Conservation (phyloP, 306 rosid species). For the Hippophae gyantsensis region DNA sequence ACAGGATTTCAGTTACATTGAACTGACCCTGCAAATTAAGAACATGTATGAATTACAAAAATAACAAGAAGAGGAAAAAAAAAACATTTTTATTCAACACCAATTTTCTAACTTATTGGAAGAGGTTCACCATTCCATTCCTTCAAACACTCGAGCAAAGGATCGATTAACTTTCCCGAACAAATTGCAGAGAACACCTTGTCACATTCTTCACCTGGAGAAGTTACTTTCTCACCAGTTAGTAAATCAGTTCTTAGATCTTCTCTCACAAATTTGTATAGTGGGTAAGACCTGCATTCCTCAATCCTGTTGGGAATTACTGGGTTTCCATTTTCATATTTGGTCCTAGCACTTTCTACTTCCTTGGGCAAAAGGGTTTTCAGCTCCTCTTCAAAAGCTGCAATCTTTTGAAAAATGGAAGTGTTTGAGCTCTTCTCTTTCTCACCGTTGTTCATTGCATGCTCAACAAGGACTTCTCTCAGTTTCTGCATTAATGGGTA, state of each 20-base stretch:
- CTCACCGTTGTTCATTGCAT: constrained; percentile 60
- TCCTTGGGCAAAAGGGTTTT: constrained; percentile 55
- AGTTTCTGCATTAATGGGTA: constrained; percentile 76
- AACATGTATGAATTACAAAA: too few relatives aligned
- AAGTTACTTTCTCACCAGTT: constrained; percentile 63
- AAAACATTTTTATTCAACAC: too few relatives aligned
- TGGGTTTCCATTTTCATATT: constrained; percentile 55
- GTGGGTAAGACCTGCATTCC: constrained; percentile 76
- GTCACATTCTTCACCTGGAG: constrained; percentile 88
- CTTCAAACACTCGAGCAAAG: constrained; percentile 61
- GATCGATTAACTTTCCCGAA: constrained; percentile 62
- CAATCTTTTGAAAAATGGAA: constrained; percentile 72
- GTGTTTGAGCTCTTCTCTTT: constrained; percentile 38
- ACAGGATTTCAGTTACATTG: too few relatives aligned
- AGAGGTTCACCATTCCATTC: constrained; percentile 93
- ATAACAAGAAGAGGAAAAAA: too few relatives aligned
- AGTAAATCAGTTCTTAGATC: constrained; percentile 47
- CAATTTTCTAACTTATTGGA: constrained; percentile 38
- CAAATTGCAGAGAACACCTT: constrained; percentile 68
- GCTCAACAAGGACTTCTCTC: constrained; percentile 72
- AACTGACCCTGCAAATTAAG: too few relatives aligned
- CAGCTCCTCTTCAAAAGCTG: constrained; percentile 67
- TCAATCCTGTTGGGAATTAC: constrained; percentile 43
- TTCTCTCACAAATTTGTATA: constrained; percentile 72
- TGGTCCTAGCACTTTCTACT: constrained; percentile 48